Conservation (phyloP, 352 stramenopile genomes). For the Phytophthora pinifolia region DNA sequence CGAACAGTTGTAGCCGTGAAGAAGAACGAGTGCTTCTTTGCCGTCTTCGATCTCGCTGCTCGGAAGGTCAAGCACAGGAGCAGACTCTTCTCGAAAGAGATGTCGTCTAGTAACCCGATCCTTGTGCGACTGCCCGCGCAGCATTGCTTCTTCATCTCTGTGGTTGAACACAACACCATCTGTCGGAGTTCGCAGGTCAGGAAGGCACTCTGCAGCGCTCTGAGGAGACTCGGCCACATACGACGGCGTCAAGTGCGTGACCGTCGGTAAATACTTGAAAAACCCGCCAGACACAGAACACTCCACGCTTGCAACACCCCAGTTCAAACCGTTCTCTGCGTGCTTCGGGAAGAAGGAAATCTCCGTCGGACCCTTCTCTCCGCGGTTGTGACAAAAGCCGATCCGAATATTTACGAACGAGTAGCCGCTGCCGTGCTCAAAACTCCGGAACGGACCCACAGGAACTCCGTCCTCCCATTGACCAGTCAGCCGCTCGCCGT, state of each 20-base stretch:
- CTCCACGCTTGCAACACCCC: conserved; percentile 80
- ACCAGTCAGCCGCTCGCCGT: conserved; percentile 72
- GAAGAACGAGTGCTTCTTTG: conserved; percentile 63
- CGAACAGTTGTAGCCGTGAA: conserved; percentile 75
- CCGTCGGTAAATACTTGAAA: conserved; percentile 64
- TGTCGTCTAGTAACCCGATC: conserved; percentile 26
- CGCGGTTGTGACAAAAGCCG: conserved; percentile 63
- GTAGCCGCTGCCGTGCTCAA: conserved; percentile 72
- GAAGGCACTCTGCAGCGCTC: conserved; percentile 41
- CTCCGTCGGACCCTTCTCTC: conserved; percentile 32
- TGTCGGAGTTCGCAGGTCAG: conserved; percentile 41
- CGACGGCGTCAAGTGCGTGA: conserved; percentile 52
- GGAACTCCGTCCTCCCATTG: conserved; percentile 74
- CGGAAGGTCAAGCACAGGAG: conserved; percentile 30
- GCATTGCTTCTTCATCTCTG: conserved; percentile 23
- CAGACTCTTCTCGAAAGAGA: conserved; percentile 35
- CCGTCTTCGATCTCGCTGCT: conserved; percentile 17
- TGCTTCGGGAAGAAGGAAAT: conserved; percentile 58
- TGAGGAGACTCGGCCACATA: conserved; percentile 35
- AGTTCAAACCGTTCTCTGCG: conserved; percentile 45
- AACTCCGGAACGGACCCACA: conserved; percentile 72
- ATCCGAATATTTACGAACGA: conserved; percentile 78
- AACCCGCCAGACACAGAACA: conserved; percentile 76
- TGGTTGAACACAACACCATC: conserved; percentile 58
- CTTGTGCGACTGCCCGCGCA: conserved; percentile 4